Conservation (phyloP, 805 yeast species). For the Middelhovenomyces tepae region DNA sequence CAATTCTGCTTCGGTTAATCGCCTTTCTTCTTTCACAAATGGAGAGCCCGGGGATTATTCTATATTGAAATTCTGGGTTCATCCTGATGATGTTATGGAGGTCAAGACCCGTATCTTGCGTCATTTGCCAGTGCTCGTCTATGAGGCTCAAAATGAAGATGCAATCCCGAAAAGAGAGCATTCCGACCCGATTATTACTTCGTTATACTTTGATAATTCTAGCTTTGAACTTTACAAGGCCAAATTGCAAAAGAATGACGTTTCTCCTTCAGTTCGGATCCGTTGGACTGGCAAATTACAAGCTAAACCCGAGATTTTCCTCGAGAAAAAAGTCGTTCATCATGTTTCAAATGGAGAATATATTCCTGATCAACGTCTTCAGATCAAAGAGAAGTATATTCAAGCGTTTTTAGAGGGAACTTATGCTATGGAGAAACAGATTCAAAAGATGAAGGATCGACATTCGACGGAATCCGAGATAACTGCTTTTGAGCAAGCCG, state of each 20-base stretch:
- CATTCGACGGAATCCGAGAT: constrained; percentile 46
- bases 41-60: constrained; percentile 31
- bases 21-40: constrained; percentile 23
- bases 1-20: constrained; percentile 28
- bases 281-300: constrained; percentile 84
- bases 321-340: constrained; percentile 74
- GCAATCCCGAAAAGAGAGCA: constrained; percentile 36
- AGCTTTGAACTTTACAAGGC: constrained; percentile 79
- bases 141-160: constrained; percentile 27
- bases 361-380: constrained; percentile 51
- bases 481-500: constrained; percentile 44
- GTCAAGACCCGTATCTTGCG: constrained; percentile 92
- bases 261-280: constrained; percentile 69
- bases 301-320: constrained; percentile 66
- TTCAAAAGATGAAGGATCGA: constrained; percentile 54
- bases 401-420: constrained; percentile 58
- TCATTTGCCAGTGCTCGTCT: constrained; percentile 85
- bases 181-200: constrained; percentile 74
- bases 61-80: constrained; percentile 89
- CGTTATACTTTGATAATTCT: constrained; percentile 79
- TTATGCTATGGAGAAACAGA: constrained; percentile 40
- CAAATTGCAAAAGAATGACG: constrained; percentile 60
- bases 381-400: constrained; percentile 73
- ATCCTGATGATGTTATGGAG: constrained; percentile 95
- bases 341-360: constrained; percentile 25